These are phyloP conservation scores for Dryas octopetala DNA, from an alignment of 306 rosid genomes.

Conservation along the genomic window DNA sequence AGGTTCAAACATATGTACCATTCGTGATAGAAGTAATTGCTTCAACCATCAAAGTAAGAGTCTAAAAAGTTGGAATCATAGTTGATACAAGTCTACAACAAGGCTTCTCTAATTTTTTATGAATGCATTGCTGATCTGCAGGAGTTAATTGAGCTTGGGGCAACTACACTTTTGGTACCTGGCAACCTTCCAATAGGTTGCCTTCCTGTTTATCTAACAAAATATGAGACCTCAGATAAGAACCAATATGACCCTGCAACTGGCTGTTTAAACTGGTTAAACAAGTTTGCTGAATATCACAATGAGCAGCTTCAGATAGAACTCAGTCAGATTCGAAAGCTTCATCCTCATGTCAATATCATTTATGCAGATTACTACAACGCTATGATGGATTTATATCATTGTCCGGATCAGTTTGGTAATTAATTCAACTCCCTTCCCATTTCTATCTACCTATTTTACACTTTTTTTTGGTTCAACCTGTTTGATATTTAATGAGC, in stretches of 20 bases:
- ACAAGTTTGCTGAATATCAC: not conserved
- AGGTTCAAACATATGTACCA: constrained; percentile 37
- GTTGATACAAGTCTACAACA: not conserved
- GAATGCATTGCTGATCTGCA: not conserved
- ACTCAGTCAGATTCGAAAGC: not conserved
- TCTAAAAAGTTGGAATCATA: not conserved
- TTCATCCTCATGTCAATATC: constrained; percentile 6
- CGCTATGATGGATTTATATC: constrained; percentile 2
- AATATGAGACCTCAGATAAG: not conserved
- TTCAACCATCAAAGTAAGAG: constrained; percentile 33
- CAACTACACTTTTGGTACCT: not conserved
- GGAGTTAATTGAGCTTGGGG: constrained; percentile 7
- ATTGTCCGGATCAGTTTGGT: constrained; percentile 6
- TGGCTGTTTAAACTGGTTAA: constrained; percentile 6
- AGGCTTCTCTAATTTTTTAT: not conserved
- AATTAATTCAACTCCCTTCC: not conserved
- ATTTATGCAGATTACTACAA: constrained; percentile 11
- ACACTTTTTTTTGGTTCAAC: not conserved
- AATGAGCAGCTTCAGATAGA: constrained; percentile 16
- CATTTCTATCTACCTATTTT: not conserved
- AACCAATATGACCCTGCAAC: not conserved
- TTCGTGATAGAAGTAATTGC: constrained; percentile 29
- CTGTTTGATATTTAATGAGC: not conserved
- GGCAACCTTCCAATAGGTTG: constrained; percentile 4
- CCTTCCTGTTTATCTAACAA: not conserved